Conservation (phyloP, 495 filamentous ascomycete genomes). For the Penicillium lagena region DNA sequence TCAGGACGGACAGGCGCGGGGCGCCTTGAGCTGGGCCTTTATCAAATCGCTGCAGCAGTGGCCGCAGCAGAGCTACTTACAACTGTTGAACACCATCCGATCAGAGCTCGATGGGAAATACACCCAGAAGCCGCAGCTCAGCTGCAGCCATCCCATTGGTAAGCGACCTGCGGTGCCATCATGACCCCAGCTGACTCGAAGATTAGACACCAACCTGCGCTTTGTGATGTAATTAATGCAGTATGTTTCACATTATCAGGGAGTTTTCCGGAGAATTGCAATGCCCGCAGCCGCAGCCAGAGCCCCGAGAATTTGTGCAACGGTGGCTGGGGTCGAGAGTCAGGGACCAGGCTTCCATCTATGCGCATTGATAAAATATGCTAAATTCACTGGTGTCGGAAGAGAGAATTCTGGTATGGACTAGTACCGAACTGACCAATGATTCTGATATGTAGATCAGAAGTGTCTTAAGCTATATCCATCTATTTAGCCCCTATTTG, state of each 20-base stretch:
- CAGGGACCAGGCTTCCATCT: too few relatives aligned
- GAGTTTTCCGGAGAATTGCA: too few relatives aligned
- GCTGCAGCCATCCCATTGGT: conserved; percentile 95
- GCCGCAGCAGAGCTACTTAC: conserved; percentile 93
- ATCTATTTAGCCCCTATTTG: too few relatives aligned
- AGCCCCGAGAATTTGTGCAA: too few relatives aligned
- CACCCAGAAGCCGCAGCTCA: conserved; percentile 93
- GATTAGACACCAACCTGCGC: conserved; percentile 32
- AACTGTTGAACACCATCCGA: conserved; percentile 88
- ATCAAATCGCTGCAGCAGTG: conserved; percentile 88
- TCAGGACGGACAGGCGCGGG: conserved; percentile 74
- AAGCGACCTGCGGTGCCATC: conserved; percentile 22
- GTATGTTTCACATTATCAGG: not conserved
- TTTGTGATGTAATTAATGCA: conserved; percentile 34
- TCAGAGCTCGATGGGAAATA: conserved; percentile 88
- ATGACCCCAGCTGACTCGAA: conserved; percentile 11
- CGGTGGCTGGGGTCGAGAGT: too few relatives aligned
- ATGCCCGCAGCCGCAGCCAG: too few relatives aligned
- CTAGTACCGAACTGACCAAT: too few relatives aligned
- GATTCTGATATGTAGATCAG: too few relatives aligned
- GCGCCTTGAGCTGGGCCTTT: conserved; percentile 96
- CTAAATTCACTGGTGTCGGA: too few relatives aligned
- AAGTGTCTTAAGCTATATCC: too few relatives aligned
- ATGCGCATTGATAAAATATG: too few relatives aligned
- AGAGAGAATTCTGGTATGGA: too few relatives aligned